These are phyloP conservation scores for Carex myosuroides DNA, from an alignment of 176 grass and related monocot species.

Conservation along the genomic window DNA sequence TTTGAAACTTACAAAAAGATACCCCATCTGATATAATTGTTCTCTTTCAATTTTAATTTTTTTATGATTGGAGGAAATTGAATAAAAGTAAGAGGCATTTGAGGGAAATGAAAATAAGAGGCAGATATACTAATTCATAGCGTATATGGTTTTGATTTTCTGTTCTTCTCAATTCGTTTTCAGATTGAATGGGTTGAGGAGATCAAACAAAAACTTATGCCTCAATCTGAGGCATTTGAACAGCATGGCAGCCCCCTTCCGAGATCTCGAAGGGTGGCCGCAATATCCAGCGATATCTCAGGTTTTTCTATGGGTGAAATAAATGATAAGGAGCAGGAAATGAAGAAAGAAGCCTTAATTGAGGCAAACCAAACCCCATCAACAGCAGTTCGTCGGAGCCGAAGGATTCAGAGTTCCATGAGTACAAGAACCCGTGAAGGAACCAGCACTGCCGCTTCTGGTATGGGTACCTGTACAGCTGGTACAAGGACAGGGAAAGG, in stretches of 20 bases:
- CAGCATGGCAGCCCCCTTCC: slow-evolving; percentile 33
- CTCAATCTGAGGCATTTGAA: slow-evolving; percentile 28
- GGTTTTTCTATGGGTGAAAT: neutral
- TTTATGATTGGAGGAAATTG: slow-evolving; percentile 10
- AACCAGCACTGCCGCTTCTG: neutral
- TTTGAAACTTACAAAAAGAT: too few relatives aligned
- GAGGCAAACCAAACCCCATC: slow-evolving; percentile 21
- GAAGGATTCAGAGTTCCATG: slow-evolving; percentile 19
- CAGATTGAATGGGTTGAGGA: slow-evolving; percentile 33
- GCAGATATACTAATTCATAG: neutral
- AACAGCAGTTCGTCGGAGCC: slow-evolving; percentile 39
- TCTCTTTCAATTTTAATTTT: neutral
- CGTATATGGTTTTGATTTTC: slow-evolving; percentile 29
- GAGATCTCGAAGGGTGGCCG: slow-evolving; percentile 1
- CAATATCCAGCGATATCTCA: slow-evolving; percentile 18
- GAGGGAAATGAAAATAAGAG: neutral
- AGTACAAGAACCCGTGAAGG: slow-evolving; percentile 5
- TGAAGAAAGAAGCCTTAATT: neutral
- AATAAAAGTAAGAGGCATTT: neutral
- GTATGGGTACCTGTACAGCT: neutral
- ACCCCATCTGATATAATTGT: neutral
- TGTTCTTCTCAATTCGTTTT: slow-evolving; percentile 38
- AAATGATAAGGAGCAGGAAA: neutral
- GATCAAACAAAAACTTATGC: slow-evolving; percentile 29
- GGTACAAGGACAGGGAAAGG: neutral